Conservation (phyloP, 1,284 basidiomycete genomes). For the Cryptococcus depauperatus region DNA sequence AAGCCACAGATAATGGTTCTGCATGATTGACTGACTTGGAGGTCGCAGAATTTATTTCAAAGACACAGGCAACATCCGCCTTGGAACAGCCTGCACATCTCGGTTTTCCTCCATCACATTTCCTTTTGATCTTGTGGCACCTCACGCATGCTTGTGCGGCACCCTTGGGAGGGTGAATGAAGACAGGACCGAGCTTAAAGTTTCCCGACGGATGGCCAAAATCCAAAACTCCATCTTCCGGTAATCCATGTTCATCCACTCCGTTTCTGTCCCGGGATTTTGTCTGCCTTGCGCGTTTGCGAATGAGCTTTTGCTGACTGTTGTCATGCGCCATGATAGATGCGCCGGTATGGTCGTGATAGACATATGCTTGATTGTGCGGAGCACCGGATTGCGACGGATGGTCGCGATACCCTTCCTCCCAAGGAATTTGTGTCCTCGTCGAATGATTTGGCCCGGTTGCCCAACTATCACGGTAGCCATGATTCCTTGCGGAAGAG, state of each 20-base stretch:
- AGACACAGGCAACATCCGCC: constrained; percentile 37
- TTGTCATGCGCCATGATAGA: background rate
- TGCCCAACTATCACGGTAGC: constrained; percentile 1
- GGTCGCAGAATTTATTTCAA: constrained; percentile 37
- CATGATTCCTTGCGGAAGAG: constrained; percentile 15
- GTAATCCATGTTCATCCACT: constrained; percentile 8
- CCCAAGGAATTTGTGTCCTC: constrained; percentile 16
- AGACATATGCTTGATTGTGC: background rate
- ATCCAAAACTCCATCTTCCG: constrained; percentile 22
- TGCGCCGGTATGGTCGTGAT: background rate
- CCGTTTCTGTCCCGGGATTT: constrained; percentile 14
- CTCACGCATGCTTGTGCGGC: constrained; percentile 37
- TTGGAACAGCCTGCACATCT: constrained; percentile 35
- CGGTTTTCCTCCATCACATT: constrained; percentile 35
- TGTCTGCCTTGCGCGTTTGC: constrained; percentile 14
- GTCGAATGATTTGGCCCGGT: background rate
- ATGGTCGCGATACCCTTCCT: constrained; percentile 18
- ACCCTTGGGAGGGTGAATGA: constrained; percentile 32
- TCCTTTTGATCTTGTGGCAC: constrained; percentile 40
- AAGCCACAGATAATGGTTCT: background rate
- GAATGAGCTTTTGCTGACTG: constrained; percentile 11
- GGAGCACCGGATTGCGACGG: background rate
- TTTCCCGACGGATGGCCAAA: constrained; percentile 29
- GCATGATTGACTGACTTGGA: constrained; percentile 22
- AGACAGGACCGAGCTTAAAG: constrained; percentile 29